phyloP scores from a whole-genome alignment of 75 land plant species.

The Adiantum capillusveneris region DNA sequence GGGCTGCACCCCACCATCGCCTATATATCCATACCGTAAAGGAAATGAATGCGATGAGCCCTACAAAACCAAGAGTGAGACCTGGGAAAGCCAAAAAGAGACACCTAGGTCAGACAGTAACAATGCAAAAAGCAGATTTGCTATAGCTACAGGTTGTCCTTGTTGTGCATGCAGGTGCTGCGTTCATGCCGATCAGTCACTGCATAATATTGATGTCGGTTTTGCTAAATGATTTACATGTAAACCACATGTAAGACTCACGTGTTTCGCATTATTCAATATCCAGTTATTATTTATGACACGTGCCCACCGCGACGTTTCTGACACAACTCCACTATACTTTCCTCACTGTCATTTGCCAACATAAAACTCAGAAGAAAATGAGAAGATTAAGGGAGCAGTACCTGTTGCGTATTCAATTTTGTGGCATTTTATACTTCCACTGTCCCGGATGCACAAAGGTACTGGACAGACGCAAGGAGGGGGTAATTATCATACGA shows the following conservation, averaged over 20 bases:
- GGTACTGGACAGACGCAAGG: background rate
- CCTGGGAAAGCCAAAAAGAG: background rate
- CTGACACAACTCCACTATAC: background rate
- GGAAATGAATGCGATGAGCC: too few relatives aligned
- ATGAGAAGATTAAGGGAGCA: background rate
- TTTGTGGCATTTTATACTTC: background rate
- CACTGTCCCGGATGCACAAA: background rate
- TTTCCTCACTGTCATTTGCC: background rate
- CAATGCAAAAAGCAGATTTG: too few relatives aligned
- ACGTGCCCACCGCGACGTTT: background rate
- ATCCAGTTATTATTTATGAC: background rate
- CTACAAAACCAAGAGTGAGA: background rate
- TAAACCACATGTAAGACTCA: too few relatives aligned
- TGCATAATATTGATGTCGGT: too few relatives aligned
- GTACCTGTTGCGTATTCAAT: background rate
- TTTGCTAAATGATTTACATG: too few relatives aligned
- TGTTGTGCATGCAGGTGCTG: too few relatives aligned
- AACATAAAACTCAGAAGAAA: background rate
- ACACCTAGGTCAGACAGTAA: too few relatives aligned
- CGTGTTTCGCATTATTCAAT: too few relatives aligned
- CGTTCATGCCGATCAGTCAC: too few relatives aligned
- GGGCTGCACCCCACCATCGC: background rate
- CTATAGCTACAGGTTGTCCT: background rate
- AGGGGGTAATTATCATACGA: background rate
- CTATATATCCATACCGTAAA: background rate